Evolutionary conservation across 2,329 filamentous ascomycete species (phyloP), one percentile per base, ranked within the genome.

Genomic region (Penicillium capsulatum): DNA sequence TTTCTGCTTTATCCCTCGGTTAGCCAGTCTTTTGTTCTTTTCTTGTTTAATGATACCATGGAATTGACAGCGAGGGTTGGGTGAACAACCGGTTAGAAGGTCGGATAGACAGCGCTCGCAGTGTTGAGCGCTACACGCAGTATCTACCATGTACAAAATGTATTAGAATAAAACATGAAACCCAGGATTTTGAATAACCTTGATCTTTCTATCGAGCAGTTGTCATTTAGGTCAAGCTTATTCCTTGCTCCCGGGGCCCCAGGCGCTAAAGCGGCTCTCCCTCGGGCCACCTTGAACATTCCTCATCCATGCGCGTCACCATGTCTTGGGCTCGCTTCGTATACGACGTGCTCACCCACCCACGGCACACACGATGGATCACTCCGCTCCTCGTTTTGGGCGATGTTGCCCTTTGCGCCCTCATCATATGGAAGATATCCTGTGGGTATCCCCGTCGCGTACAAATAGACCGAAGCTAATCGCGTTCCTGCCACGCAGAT

Each of bases 371-470:
- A 33, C 65, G 59, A 76, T 83, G 79, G 79, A 73, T 90, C 29
- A 70, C 81, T 4, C 75, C 81, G 0, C 68, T 80, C 3, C 72
- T 95, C 4, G 72, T 92, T 50, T 61, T 84, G 20, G 71, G 76
- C 38, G 90, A 96, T 59, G 80, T 80, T 6, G 64, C 77, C 13
- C 76, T 95, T 15, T 92, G 86, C 64, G 75, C 69, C 11, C 61
- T 86, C 22, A 76, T 96, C 48, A 84, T 95, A 49, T 81, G 80
- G 75, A 90, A 82, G 63, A 75, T 95, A 42, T 82, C 89, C 28
- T 95, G 89, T 94, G 72, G 70, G 83, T 24, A 30, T 17, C 32
- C 26, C 16, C 26, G 28, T 40, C 39, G 28, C 44, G 36, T 20
- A 26, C 31, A 26, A 28, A 36, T 40, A 27, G 33, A 32, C 35